A percentile compares a stretch with the other conserved stretches of the same genome.
These are phyloP conservation scores for Clitopilus passeckerianus DNA, from an alignment of 768 basidiomycete genomes.

Conservation along the genomic window DNA sequence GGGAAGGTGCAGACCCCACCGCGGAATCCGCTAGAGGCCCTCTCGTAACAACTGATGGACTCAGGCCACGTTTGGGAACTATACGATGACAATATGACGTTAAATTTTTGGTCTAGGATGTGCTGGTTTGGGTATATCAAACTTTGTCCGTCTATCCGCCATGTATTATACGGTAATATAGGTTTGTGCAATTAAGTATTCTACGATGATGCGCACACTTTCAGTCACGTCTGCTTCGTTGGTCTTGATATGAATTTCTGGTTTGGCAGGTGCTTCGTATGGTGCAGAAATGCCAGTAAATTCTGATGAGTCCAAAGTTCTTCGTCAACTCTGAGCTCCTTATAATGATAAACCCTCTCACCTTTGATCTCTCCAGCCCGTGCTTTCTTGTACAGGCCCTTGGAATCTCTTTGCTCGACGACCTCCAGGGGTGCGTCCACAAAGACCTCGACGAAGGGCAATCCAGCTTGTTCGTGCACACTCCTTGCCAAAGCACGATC, in stretches of 20 bases:
- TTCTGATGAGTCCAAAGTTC: constrained; percentile 54
- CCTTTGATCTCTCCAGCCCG: constrained; percentile 95
- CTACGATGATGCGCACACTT: constrained; percentile 72
- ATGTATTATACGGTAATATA: constrained; percentile 36
- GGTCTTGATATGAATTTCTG: constrained; percentile 93
- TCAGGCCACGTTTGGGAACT: background rate
- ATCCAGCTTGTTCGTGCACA: constrained; percentile 65
- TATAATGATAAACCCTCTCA: constrained; percentile 20
- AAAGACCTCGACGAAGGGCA: constrained; percentile 92
- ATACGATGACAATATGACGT: background rate
- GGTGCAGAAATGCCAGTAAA: constrained; percentile 98
- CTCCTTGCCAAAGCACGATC: constrained; percentile 82
- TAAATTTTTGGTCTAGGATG: too few relatives aligned
- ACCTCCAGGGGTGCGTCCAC: constrained; percentile 87
- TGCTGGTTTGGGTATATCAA: background rate
- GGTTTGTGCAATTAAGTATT: constrained; percentile 69
- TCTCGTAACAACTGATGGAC: background rate
- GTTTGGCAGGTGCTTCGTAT: constrained; percentile 80
- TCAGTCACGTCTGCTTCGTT: constrained; percentile 72
- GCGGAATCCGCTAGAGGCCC: constrained; percentile 5
- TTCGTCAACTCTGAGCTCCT: background rate
- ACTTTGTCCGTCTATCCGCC: background rate
- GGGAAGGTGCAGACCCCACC: constrained; percentile 28
- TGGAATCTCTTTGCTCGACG: constrained; percentile 92
- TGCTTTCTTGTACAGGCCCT: constrained; percentile 96